phyloP scores from a whole-genome alignment of 2,329 filamentous ascomycete genomes.

The Fusarium protoensiforme region DNA sequence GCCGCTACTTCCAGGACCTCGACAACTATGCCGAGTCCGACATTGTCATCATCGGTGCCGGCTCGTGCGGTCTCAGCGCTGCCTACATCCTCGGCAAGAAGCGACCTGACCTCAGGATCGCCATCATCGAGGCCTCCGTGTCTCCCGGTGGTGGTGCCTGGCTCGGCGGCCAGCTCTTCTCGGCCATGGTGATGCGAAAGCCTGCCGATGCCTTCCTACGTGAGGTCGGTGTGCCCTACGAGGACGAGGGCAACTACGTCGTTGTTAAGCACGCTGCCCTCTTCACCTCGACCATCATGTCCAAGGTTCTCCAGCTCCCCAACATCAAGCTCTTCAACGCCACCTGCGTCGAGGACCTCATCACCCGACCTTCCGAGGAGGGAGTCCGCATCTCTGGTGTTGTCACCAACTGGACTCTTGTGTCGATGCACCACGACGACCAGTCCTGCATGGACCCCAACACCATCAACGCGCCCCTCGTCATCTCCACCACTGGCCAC shows the following conservation, averaged over 20 bases:
- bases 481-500: constrained; percentile 92
- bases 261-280: constrained; percentile 94
- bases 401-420: constrained; percentile 95
- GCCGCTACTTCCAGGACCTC: constrained; percentile 91
- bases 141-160: constrained; percentile 90
- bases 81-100: constrained; percentile 86
- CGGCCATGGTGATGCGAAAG: constrained; percentile 95
- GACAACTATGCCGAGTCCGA: constrained; percentile 92
- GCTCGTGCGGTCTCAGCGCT: constrained; percentile 86
- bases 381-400: constrained; percentile 83
- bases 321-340: constrained; percentile 98
- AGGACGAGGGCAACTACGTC: constrained; percentile 89
- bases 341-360: constrained; percentile 90
- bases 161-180: constrained; percentile 95
- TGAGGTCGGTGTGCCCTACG: constrained; percentile 85
- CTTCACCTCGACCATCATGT: constrained; percentile 89
- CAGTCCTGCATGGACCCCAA: constrained; percentile 98
- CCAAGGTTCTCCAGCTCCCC: constrained; percentile 83
- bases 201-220: constrained; percentile 86
- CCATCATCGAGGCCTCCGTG: constrained; percentile 88
- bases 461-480: constrained; percentile 91
- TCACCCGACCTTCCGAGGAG: constrained; percentile 75
- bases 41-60: constrained; percentile 92
- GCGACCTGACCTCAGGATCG: constrained; percentile 90
- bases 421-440: constrained; percentile 87